phyloP scores from a whole-genome alignment of 495 filamentous ascomycete species.

The Aspergillus incahuasiensis region DNA sequence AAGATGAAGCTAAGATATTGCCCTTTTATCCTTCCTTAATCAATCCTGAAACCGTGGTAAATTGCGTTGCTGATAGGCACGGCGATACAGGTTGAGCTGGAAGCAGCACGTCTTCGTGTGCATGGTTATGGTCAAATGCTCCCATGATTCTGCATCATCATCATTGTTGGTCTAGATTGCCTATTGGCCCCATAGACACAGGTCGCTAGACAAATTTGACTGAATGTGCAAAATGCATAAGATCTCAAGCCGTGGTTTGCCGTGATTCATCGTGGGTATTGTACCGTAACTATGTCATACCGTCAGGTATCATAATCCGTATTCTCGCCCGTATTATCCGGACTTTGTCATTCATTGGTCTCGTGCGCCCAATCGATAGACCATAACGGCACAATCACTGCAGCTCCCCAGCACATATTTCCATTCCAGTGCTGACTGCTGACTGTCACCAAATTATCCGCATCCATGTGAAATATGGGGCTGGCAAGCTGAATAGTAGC shows the following conservation, averaged over 20 bases:
- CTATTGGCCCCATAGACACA: too few relatives aligned
- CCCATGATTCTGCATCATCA: not conserved
- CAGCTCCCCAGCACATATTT: not conserved
- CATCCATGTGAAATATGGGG: constrained; percentile 4
- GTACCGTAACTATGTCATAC: constrained; percentile 3
- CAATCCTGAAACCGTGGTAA: constrained; percentile 11
- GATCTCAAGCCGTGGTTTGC: constrained; percentile 17
- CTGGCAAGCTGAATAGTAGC: not conserved
- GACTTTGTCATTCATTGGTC: constrained; percentile 2
- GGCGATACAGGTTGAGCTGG: not conserved
- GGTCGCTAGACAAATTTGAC: too few relatives aligned
- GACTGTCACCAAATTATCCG: not conserved
- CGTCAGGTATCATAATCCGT: not conserved
- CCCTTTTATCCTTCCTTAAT: constrained; percentile 3
- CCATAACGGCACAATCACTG: not conserved
- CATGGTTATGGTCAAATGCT: not conserved
- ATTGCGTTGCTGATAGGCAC: not conserved
- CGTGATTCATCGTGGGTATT: constrained; percentile 13
- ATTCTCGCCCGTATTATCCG: not conserved
- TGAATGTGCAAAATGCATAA: constrained; percentile 14
- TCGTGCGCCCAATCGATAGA: constrained; percentile 15
- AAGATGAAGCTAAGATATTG: not conserved
- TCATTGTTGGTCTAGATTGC: not conserved
- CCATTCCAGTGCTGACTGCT: not conserved
- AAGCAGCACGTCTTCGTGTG: not conserved